Conservation (phyloP, 2,329 filamentous ascomycete species). For the Acrocalymma vagum region DNA sequence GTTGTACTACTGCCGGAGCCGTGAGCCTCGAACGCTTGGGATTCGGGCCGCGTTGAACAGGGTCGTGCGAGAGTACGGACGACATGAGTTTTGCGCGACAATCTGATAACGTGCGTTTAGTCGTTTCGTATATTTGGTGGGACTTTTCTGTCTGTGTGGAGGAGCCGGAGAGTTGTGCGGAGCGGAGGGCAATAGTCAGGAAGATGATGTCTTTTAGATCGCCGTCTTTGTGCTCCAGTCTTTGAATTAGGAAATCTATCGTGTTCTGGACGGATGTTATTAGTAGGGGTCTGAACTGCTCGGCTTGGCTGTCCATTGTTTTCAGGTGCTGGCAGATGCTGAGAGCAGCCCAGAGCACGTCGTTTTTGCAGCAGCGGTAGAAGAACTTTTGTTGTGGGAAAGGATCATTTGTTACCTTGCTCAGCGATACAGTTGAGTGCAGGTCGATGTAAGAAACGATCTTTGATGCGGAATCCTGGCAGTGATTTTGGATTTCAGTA, state of each 20-base stretch:
- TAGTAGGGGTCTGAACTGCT: conserved; percentile 3
- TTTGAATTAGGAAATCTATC: conserved; percentile 17
- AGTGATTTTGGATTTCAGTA: conserved; percentile 20
- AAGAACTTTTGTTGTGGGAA: conserved; percentile 33
- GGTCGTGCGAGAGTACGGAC: conserved; percentile 8
- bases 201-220: conserved; percentile 32
- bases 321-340: conserved; percentile 40
- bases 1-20: not conserved
- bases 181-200: conserved; percentile 23
- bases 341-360: conserved; percentile 40
- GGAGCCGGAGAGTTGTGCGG: conserved; percentile 14
- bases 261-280: conserved; percentile 20
- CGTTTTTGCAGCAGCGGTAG: conserved; percentile 35
- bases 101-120: conserved; percentile 14
- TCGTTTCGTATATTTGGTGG: conserved; percentile 7
- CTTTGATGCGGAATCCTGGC: conserved; percentile 25
- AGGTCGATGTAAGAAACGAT: conserved; percentile 30
- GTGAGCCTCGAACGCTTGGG: conserved; percentile 9
- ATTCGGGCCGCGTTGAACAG: conserved; percentile 2
- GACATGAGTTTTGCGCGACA: conserved; percentile 23
- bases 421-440: conserved; percentile 13
- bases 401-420: conserved; percentile 3
- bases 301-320: conserved; percentile 3
- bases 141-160: conserved; percentile 4
- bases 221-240: conserved; percentile 23